These are phyloP conservation scores for Parasarocladium wereldwijsianum DNA, from an alignment of 2,329 filamentous ascomycete genomes.

Conservation along the genomic window DNA sequence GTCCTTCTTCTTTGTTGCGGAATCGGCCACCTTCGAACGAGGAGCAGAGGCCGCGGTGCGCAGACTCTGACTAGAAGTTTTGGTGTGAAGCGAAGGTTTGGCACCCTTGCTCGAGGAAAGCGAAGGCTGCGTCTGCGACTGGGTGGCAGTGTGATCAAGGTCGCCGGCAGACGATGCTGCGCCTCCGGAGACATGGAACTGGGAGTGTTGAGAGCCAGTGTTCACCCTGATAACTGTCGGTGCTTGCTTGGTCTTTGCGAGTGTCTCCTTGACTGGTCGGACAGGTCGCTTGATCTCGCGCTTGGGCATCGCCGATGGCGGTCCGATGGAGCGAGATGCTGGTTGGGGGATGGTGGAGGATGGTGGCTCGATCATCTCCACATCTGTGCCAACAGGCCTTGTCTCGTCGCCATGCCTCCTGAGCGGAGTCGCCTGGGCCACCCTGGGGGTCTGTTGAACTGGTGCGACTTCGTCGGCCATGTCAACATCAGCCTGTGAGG, in stretches of 20 bases:
- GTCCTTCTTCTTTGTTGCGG: constrained; percentile 70
- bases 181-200: constrained; percentile 36
- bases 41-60: constrained; percentile 45
- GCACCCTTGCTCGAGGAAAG: constrained; percentile 49
- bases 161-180: background rate
- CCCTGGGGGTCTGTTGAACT: constrained; percentile 26
- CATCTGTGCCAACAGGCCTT: constrained; percentile 17
- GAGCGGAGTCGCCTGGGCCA: constrained; percentile 35
- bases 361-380: constrained; percentile 42
- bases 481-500: background rate
- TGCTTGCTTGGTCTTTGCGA: constrained; percentile 46
- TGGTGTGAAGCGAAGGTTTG: constrained; percentile 47
- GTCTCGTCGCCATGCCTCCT: no score
- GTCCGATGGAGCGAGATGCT: constrained; percentile 35
- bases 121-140: constrained; percentile 27
- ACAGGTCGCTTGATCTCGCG: constrained; percentile 43
- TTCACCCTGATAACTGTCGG: constrained; percentile 60
- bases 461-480: constrained; percentile 31
- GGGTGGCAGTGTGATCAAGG: background rate
- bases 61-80: constrained; percentile 41
- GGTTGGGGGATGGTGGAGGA: constrained; percentile 40
- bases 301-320: constrained; percentile 29
- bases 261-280: constrained; percentile 46
- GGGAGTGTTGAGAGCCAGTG: constrained; percentile 45
- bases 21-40: constrained; percentile 56